Conservation (phyloP, 495 filamentous ascomycete genomes). For the Corynascus novoguineensis region DNA sequence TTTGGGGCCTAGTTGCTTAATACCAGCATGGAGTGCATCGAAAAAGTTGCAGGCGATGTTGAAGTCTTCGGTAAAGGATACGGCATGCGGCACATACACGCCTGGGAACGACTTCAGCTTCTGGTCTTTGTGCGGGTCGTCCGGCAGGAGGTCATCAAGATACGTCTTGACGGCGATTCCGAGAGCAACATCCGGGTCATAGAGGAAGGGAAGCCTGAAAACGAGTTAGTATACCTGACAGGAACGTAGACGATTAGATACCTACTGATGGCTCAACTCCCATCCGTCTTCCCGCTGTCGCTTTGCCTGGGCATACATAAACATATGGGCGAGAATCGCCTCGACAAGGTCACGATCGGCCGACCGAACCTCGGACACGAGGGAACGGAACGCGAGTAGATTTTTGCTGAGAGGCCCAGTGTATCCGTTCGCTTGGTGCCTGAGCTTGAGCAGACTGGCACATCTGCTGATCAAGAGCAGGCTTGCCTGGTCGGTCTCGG, state of each 20-base stretch:
- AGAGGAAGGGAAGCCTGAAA: constrained; percentile 73
- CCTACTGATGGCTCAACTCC: constrained; percentile 67
- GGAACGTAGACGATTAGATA: too few relatives aligned
- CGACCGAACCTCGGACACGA: constrained; percentile 71
- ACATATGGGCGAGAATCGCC: constrained; percentile 67
- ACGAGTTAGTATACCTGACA: constrained; percentile 30
- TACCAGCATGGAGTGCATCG: constrained; percentile 68
- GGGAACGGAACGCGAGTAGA: constrained; percentile 77
- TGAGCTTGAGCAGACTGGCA: constrained; percentile 72
- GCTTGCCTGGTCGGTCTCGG: constrained; percentile 55
- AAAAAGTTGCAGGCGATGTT: constrained; percentile 76
- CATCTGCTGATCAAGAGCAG: constrained; percentile 79
- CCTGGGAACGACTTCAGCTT: constrained; percentile 54
- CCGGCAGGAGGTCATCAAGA: constrained; percentile 70
- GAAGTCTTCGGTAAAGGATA: constrained; percentile 70
- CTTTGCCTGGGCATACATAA: constrained; percentile 70
- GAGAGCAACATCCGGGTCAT: constrained; percentile 74
- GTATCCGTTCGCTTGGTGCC: constrained; percentile 81
- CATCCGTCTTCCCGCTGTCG: constrained; percentile 65
- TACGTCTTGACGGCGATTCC: constrained; percentile 91
- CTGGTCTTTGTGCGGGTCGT: constrained; percentile 56
- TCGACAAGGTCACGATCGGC: constrained; percentile 78
- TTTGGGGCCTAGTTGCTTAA: constrained; percentile 55
- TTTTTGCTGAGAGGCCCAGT: constrained; percentile 91
- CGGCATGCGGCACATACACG: constrained; percentile 67